phyloP scores from a whole-genome alignment of 2,329 filamentous ascomycete species.

The Fusarium sp. region DNA sequence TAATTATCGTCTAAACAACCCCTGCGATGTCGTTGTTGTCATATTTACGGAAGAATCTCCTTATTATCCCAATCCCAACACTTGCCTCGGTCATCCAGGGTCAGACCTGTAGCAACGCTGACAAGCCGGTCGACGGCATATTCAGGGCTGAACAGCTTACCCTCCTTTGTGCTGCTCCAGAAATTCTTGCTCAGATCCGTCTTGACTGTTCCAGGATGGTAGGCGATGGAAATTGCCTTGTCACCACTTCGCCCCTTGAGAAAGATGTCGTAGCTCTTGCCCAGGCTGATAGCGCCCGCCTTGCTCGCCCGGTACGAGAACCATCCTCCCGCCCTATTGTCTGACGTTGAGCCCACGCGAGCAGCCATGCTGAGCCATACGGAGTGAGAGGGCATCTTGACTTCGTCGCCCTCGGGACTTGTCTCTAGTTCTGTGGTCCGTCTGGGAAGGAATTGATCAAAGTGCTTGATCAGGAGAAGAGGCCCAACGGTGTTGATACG shows the following conservation, averaged over 20 bases:
- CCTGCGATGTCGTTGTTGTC: background rate
- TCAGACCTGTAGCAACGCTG: slow-evolving; percentile 66
- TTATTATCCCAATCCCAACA: slow-evolving; percentile 79
- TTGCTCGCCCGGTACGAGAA: slow-evolving; percentile 85
- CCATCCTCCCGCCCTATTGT: slow-evolving; percentile 83
- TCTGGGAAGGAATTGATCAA: slow-evolving; percentile 75
- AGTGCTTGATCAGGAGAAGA: slow-evolving; percentile 81
- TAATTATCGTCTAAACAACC: background rate
- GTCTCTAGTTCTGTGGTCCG: slow-evolving; percentile 60
- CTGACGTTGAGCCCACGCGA: slow-evolving; percentile 78
- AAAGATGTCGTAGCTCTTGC: slow-evolving; percentile 78
- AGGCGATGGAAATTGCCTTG: slow-evolving; percentile 74
- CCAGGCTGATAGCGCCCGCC: slow-evolving; percentile 77
- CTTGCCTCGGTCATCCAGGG: slow-evolving; percentile 66
- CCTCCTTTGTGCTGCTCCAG: slow-evolving; percentile 72
- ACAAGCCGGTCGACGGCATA: slow-evolving; percentile 75
- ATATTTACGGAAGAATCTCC: slow-evolving; percentile 55
- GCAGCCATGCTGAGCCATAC: slow-evolving; percentile 83
- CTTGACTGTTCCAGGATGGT: slow-evolving; percentile 86
- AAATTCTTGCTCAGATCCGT: slow-evolving; percentile 80
- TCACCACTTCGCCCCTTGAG: slow-evolving; percentile 68
- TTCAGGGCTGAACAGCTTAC: slow-evolving; percentile 74
- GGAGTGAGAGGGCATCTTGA: slow-evolving; percentile 64
- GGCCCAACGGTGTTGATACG: slow-evolving; percentile 80
- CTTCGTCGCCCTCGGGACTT: slow-evolving; percentile 29